Evolutionary conservation across 2,329 filamentous ascomycete species (phyloP), one percentile per base, ranked within the genome.

Genomic region (Aulographum hederae): DNA sequence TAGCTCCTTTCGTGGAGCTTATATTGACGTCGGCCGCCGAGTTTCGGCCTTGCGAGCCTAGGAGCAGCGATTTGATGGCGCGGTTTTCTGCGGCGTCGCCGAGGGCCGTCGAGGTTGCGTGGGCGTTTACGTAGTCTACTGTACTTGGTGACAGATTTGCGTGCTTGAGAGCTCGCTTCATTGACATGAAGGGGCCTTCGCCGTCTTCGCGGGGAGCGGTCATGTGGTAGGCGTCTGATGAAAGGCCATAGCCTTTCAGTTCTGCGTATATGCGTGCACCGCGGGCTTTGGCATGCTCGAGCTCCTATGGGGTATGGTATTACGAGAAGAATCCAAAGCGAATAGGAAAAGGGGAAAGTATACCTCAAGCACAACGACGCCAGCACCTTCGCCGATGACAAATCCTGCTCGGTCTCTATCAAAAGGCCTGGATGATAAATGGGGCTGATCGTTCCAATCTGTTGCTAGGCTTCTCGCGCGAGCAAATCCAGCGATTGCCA

Each of bases 61-160:
- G 59, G 56, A 95, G 73, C 25, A 98, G 54, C 1, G 68, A 57
- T 38, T 73, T 75, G 42, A 95, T 86, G 0, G 89, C 89, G 5
- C 63, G 58, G 31, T 86, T 86, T 56, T 98, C 89, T 1, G 89
- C 86, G 15, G 69, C 67, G 55, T 98, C 89, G 1, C 89, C 89
- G 2, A 95, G 65, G 5, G 64, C 53, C 0, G 86, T 98, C 15
- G 79, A 80, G 2, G 89, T 98, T 1, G 86, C 89, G 48, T 98
- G 89, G 1, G 89, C 89, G 46, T 95, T 98, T 47, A 98, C 69
- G 50, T 98, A 98, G 50, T 85, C 80, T 4, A 98, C 73, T 26
- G 73, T 57, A 1, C 55, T 54, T 0, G 89, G 85, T 32, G 61
- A 62, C 23, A 92, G 46, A 1, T 63, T 55, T 0, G 84, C 82